Evolutionary conservation across 306 rosid species (phyloP), one percentile per base, ranked within the genome.

Genomic region (Pyrus betulifolia): DNA sequence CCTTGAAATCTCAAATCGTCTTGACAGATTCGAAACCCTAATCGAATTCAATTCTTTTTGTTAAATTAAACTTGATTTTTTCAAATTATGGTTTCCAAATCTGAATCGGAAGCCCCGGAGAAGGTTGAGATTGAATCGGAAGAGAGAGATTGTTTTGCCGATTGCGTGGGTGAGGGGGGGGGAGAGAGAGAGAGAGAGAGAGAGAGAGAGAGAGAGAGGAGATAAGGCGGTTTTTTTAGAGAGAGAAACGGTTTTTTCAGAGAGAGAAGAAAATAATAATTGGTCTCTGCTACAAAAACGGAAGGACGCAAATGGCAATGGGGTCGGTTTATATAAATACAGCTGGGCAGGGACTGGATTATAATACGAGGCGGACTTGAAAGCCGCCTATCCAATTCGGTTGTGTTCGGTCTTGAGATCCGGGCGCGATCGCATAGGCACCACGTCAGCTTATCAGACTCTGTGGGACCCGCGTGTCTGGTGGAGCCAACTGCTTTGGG

Each of bases 351-450:
- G 62, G 72, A 58, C 63, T 27, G 23, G 11, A 64, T n/a, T 28
- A 61, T 13, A 6, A 49, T 51, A 80, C 85, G 68, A 78, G 82
- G 78, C 93, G 98, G 98, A 91, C 85, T 23, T 85, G 81, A 91
- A 86, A 83, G 45, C 45, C 33, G 66, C 55, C 72, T 81, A 76
- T 78, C 25, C 74, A 78, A 33, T 82, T 13, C 19, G 61, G 62
- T 70, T 66, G 68, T 45, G 67, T 59, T 0, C 45, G 19, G 68
- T 71, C 52, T 87, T 89, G 74, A 85, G 81, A 70, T 91, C 93
- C 97, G 85, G 22, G 64, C 55, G 25, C 45, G 54, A 44, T 63
- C 71, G 71, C 79, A 65, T 46, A 80, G 33, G 71, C 12, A 0
- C 85, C 88, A 83, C 80, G 87, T 89, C 88, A 80, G 69, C 72